Conservation (phyloP, 257 asterid species). For the Lantana camara region DNA sequence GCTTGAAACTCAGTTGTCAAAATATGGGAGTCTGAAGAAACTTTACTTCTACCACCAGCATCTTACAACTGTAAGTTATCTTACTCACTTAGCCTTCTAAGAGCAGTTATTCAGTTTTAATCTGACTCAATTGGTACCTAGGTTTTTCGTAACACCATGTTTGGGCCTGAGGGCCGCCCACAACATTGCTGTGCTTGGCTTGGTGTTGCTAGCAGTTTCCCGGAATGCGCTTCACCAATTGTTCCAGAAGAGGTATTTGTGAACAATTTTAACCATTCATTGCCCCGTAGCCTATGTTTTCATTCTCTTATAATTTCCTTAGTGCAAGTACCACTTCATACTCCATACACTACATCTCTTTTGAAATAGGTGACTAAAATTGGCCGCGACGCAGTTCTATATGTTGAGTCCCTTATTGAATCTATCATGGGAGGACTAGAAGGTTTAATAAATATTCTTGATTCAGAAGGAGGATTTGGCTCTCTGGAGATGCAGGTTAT, state of each 20-base stretch:
- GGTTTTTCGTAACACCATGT: slow-evolving; percentile 99
- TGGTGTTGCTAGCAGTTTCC: slow-evolving; percentile 98
- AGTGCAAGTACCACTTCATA: slow-evolving; percentile 26
- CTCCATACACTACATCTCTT: slow-evolving; percentile 23
- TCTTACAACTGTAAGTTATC: slow-evolving; percentile 82
- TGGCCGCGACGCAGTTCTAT: slow-evolving; percentile 93
- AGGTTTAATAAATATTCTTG: slow-evolving; percentile 95
- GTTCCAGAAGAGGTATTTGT: slow-evolving; percentile 89
- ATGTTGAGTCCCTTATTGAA: slow-evolving; percentile 96
- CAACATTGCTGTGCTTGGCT: slow-evolving; percentile 99
- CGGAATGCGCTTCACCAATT: slow-evolving; percentile 92
- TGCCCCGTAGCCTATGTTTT: slow-evolving; percentile 8
- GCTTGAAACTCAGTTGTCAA: slow-evolving; percentile 87
- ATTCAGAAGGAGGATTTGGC: slow-evolving; percentile 99
- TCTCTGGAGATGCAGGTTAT: slow-evolving; percentile 96
- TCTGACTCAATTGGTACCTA: slow-evolving; percentile 38
- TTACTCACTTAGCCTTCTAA: slow-evolving; percentile 19
- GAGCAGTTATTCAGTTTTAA: slow-evolving; percentile 24
- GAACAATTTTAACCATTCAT: slow-evolving; percentile 15
- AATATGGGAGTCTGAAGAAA: slow-evolving; percentile 90
- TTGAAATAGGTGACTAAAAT: slow-evolving; percentile 79
- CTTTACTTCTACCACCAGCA: slow-evolving; percentile 97
- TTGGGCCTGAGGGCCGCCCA: slow-evolving; percentile 99
- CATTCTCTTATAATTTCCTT: slow-evolving; percentile 17
- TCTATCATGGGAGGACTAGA: slow-evolving; percentile 99